phyloP scores from a whole-genome alignment of 2,329 filamentous ascomycete species.

The Lasiodiplodia gonubiensis region DNA sequence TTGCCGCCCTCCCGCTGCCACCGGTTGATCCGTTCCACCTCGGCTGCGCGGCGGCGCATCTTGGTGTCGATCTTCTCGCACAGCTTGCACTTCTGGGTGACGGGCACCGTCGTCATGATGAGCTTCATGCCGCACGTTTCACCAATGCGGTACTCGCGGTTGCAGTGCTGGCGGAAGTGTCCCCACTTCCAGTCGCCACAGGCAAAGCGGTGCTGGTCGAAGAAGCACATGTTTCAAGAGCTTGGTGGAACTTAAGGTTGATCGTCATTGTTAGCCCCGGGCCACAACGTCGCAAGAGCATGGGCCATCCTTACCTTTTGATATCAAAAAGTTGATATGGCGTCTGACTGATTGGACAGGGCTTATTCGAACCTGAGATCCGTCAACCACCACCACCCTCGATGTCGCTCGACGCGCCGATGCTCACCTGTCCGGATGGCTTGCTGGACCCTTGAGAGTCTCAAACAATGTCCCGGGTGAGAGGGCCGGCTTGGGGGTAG shows the following conservation, averaged over 20 bases:
- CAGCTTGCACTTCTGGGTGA: slow-evolving; percentile 74
- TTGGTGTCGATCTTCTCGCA: slow-evolving; percentile 92
- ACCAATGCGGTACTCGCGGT: slow-evolving; percentile 91
- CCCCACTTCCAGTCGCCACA: slow-evolving; percentile 97
- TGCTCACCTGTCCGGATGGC: slow-evolving; percentile 21
- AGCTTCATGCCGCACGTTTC: slow-evolving; percentile 96
- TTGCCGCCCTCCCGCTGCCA: slow-evolving; percentile 74
- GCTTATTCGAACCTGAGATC: slow-evolving; percentile 12
- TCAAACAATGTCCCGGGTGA: slow-evolving; percentile 15
- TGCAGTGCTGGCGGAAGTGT: slow-evolving; percentile 89
- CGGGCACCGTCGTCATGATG: slow-evolving; percentile 73
- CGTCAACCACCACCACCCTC: slow-evolving; percentile 21
- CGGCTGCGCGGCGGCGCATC: slow-evolving; percentile 73
- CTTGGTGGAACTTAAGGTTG: slow-evolving; percentile 25
- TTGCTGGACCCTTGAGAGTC: slow-evolving; percentile 16
- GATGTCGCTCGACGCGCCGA: background rate
- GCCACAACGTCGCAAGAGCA: slow-evolving; percentile 25
- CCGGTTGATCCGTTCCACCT: slow-evolving; percentile 74
- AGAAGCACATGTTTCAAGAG: slow-evolving; percentile 80
- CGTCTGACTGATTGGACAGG: slow-evolving; percentile 29
- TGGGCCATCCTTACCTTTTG: slow-evolving; percentile 28
- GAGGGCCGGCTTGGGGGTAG: background rate
- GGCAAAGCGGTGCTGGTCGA: slow-evolving; percentile 82
- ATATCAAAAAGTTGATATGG: slow-evolving; percentile 24
- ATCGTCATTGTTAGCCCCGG: slow-evolving; percentile 16